Conservation (phyloP, 2,329 filamentous ascomycete genomes). For the Hypoxylon sp. region DNA sequence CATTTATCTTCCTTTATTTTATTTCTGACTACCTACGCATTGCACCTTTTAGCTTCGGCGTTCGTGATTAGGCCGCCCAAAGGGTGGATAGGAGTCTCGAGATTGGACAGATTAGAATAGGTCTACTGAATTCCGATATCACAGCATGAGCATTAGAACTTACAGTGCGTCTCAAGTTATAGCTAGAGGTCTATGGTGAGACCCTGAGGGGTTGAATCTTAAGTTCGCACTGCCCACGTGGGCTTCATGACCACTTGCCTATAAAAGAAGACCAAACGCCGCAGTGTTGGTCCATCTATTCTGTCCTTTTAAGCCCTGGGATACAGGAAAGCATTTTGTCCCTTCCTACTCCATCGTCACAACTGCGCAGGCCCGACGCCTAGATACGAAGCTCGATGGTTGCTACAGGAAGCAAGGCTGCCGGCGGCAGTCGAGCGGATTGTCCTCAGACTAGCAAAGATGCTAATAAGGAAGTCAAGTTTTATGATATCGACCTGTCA, state of each 20-base stretch:
- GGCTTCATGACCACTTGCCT: too few relatives aligned
- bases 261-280: too few relatives aligned
- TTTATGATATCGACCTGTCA: too few relatives aligned
- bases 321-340: neutral
- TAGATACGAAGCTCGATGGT: neutral
- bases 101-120: conserved; percentile 37
- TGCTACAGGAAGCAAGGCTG: neutral
- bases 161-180: too few relatives aligned
- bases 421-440: neutral
- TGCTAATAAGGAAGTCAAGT: too few relatives aligned
- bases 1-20: conserved; percentile 6
- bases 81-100: conserved; percentile 34
- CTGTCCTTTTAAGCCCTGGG: neutral
- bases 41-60: conserved; percentile 32
- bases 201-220: neutral
- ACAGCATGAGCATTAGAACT: too few relatives aligned
- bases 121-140: too few relatives aligned
- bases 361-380: neutral
- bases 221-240: neutral
- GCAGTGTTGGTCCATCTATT: neutral
- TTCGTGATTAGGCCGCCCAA: conserved; percentile 23
- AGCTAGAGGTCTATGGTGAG: too few relatives aligned
- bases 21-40: conserved; percentile 13
- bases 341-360: neutral
- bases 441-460: too few relatives aligned